These are phyloP conservation scores for Boletellus sp. DNA, from an alignment of 768 basidiomycete species.

Conservation along the genomic window DNA sequence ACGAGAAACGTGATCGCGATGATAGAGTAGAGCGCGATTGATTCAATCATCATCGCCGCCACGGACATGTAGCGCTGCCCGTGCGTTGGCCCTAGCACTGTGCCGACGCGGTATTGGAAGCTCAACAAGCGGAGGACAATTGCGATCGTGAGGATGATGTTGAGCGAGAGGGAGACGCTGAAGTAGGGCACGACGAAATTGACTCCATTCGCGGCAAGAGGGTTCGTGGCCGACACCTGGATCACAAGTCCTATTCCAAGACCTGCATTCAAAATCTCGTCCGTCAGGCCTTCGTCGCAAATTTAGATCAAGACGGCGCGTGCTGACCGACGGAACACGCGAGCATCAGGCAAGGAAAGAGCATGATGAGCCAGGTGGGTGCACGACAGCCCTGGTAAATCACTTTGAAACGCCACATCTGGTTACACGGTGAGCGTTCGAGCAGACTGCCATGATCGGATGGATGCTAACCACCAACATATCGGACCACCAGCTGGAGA, in stretches of 20 bases:
- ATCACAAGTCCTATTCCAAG: constrained; percentile 8
- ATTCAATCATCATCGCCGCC: no score
- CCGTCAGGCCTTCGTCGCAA: background rate
- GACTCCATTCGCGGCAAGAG: constrained; percentile 5
- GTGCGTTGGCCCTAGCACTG: no score
- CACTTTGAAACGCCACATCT: constrained; percentile 20
- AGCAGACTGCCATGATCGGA: no score
- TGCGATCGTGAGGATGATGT: constrained; percentile 30
- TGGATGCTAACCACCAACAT: constrained; percentile 14
- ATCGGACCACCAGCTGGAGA: constrained; percentile 18
- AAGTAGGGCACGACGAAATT: constrained; percentile 25
- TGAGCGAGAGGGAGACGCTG: constrained; percentile 27
- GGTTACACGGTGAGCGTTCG: background rate
- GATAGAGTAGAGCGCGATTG: no score
- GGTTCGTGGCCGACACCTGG: constrained; percentile 12
- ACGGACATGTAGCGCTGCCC: no score
- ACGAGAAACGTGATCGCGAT: no score
- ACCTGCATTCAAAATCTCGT: background rate
- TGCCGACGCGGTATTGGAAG: no score
- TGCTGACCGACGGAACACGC: constrained; percentile 7
- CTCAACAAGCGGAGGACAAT: no score
- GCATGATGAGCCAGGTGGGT: constrained; percentile 8
- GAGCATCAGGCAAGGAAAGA: constrained; percentile 10
- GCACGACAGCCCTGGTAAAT: constrained; percentile 10
- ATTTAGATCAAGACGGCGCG: background rate